Evolutionary conservation across 106 monocot species (phyloP), one percentile per base, ranked within the genome.

Genomic region (Dioscorea zingiberensis): DNA sequence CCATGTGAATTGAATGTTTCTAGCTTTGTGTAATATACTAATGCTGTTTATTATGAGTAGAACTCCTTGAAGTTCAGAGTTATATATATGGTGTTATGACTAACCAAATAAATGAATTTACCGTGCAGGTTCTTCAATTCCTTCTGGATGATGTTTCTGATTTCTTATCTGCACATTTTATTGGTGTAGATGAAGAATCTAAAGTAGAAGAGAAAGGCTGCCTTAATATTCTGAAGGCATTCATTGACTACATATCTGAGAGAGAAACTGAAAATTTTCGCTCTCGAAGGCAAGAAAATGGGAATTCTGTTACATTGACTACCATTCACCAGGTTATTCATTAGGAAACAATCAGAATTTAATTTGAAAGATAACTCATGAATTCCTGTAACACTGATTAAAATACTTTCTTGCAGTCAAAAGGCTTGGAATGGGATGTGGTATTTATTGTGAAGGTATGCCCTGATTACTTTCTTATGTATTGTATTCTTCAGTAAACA

Each of bases 371-470:
- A 16, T 5, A 8, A 51, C 13, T 38, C 38, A 38, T 8, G 38
- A 10, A 38, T 38, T 38, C 38, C 38, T 38, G 38, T 38, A 8
- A 10, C 51, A 51, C 15, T 51, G 51, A 2, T 13, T 51, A n/a
- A 13, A 51, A 51, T 19, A 51, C 59, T 58, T 69, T 67, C 71
- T 74, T 82, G 74, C 84, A 94, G 94, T 91, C 91, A 25, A 91
- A 95, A 74, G 91, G 91, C 60, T 78, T 95, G 66, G 94, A 95
- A 70, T 95, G 91, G 94, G 91, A 95, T 71, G 68, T 65, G 30
- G 91, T 91, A 80, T 91, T 91, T 27, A 91, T 91, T 71, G 83
- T 88, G 32, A 91, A 91, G 90, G 91, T 94, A 2, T 59, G 15
- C 38, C 38, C 38, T 38, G 4, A 38, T 38, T 38, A 38, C 9